A percentile compares a stretch with the other conserved stretches of the same genome.
Evolutionary conservation across 257 asterid genomes (phyloP).

Genomic region (Scutellaria baicalensis): DNA sequence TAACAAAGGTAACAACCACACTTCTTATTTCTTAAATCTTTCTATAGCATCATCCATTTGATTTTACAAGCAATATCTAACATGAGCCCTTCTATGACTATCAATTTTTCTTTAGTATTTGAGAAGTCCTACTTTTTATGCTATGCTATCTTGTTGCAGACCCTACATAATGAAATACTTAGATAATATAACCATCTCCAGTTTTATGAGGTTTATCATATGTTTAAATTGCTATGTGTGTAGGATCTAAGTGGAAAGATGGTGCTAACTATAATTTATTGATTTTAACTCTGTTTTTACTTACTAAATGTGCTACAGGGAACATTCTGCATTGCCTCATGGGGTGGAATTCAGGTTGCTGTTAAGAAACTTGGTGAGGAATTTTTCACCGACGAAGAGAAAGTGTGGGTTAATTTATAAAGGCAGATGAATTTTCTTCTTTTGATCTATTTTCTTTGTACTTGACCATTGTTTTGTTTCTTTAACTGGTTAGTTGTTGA

Average conservation of each 20-base stretch:
- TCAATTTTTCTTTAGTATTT: neutral
- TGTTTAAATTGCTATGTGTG: constrained; percentile 2
- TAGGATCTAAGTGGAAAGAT: constrained; percentile 3
- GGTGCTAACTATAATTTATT: neutral
- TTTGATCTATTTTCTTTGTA: neutral
- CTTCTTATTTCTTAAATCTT: neutral
- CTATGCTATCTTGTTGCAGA: neutral
- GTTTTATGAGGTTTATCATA: neutral
- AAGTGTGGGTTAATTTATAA: constrained; percentile 71
- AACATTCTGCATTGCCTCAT: constrained; percentile 73
- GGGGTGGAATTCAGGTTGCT: constrained; percentile 89
- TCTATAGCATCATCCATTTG: neutral
- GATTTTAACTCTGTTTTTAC: neutral
- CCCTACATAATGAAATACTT: neutral
- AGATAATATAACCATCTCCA: neutral
- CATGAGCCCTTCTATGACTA: neutral
- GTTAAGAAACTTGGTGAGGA: constrained; percentile 77
- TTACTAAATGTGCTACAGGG: constrained; percentile 39
- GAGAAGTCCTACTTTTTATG: neutral
- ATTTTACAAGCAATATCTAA: neutral
- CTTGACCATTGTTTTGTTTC: constrained; percentile 4
- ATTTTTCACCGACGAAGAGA: constrained; percentile 62
- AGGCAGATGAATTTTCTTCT: constrained; percentile 4
- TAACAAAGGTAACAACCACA: constrained; percentile 59
- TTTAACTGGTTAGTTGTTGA: constrained; percentile 17